Conservation (phyloP, 2,329 filamentous ascomycete species). For the Zarea fungicola region DNA sequence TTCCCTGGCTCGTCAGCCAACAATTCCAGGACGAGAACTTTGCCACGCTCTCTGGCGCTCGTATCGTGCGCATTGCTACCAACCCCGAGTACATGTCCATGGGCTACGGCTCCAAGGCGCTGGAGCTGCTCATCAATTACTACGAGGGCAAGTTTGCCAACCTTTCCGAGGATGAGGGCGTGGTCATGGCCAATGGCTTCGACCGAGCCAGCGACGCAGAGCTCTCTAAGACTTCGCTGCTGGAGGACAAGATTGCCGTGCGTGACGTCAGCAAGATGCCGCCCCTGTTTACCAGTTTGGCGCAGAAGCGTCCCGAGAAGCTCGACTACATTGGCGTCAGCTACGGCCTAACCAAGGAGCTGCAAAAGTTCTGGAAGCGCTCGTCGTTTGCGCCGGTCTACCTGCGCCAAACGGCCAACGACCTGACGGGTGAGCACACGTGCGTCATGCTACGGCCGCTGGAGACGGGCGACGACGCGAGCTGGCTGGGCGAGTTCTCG, state of each 20-base stretch:
- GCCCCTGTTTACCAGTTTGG: slow-evolving; percentile 82
- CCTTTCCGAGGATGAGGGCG: slow-evolving; percentile 65
- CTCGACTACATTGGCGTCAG: slow-evolving; percentile 95
- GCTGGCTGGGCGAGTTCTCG: slow-evolving; percentile 87
- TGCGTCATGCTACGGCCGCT: slow-evolving; percentile 94
- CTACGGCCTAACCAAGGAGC: slow-evolving; percentile 78
- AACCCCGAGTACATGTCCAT: slow-evolving; percentile 89
- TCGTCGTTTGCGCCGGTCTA: slow-evolving; percentile 84
- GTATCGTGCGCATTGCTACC: slow-evolving; percentile 90
- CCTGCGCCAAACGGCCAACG: slow-evolving; percentile 89
- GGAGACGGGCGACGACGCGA: slow-evolving; percentile 59
- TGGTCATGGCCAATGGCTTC: slow-evolving; percentile 56
- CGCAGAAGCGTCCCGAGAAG: slow-evolving; percentile 70
- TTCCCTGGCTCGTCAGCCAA: slow-evolving; percentile 95
- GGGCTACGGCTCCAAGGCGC: slow-evolving; percentile 88
- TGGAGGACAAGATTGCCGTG: slow-evolving; percentile 84
- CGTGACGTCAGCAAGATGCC: slow-evolving; percentile 90
- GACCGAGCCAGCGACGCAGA: slow-evolving; percentile 78
- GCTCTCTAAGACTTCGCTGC: slow-evolving; percentile 66
- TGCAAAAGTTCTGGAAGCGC: slow-evolving; percentile 97
- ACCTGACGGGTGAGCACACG: slow-evolving; percentile 93
- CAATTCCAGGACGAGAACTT: slow-evolving; percentile 99
- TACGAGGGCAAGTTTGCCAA: slow-evolving; percentile 90
- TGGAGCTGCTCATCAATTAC: slow-evolving; percentile 84
- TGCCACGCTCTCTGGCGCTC: slow-evolving; percentile 83